phyloP scores from a whole-genome alignment of 345 rosid species.

The Lepidium didymum region DNA sequence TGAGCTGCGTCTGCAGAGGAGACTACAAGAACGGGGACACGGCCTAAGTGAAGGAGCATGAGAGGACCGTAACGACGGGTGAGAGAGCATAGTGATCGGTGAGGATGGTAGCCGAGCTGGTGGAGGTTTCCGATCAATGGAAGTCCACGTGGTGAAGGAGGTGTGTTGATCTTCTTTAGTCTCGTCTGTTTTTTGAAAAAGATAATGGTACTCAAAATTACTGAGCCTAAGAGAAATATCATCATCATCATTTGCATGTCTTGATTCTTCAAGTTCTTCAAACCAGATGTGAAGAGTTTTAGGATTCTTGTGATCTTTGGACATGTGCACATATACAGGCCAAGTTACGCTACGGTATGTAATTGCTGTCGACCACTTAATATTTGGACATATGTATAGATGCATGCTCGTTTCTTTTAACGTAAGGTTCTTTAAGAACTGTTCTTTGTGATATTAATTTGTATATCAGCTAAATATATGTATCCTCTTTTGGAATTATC shows the following conservation, averaged over 20 bases:
- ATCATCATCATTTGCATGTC: not conserved
- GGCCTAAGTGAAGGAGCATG: constrained; percentile 49
- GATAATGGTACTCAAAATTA: not conserved
- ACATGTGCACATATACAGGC: not conserved
- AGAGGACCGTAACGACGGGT: constrained; percentile 40
- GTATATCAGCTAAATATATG: too few relatives aligned
- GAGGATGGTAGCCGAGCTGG: constrained; percentile 37
- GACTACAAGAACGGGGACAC: constrained; percentile 33
- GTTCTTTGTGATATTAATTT: not conserved
- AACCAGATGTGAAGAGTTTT: not conserved
- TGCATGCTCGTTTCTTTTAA: not conserved
- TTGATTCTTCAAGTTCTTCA: not conserved
- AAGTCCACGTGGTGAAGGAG: constrained; percentile 40
- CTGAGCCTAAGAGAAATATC: not conserved
- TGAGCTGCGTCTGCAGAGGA: constrained; percentile 46
- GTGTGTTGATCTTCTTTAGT: not conserved
- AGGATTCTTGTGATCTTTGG: not conserved
- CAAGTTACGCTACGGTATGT: not conserved
- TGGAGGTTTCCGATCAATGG: constrained; percentile 53
- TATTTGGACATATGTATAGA: not conserved
- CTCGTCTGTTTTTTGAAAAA: not conserved
- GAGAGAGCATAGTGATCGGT: constrained; percentile 32
- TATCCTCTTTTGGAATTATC: too few relatives aligned
- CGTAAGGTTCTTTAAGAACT: not conserved
- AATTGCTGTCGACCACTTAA: not conserved